Conservation (phyloP, 1,284 basidiomycete species). For the Paramarasmius palmivorus region DNA sequence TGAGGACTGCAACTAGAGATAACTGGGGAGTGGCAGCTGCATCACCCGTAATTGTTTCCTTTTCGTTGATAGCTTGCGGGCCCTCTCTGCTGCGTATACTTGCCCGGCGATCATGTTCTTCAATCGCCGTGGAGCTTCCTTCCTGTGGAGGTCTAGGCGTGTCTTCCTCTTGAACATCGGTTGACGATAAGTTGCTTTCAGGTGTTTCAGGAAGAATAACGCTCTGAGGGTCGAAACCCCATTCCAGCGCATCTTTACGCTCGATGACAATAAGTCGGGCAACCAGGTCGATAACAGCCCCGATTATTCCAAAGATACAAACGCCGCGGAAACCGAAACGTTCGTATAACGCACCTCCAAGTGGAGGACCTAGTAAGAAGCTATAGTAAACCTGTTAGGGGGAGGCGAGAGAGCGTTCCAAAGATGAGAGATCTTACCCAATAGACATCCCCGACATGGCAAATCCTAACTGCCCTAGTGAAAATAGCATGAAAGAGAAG, state of each 20-base stretch:
- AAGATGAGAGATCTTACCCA: too few relatives aligned
- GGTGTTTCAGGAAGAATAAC: conserved; percentile 3
- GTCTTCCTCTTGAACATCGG: neutral
- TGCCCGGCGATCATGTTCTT: neutral
- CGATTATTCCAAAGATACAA: conserved; percentile 68
- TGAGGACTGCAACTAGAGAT: conserved; percentile 42
- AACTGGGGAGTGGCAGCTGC: conserved; percentile 18
- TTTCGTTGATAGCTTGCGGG: neutral
- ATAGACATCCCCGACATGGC: conserved; percentile 71
- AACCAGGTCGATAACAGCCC: conserved; percentile 62
- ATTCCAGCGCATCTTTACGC: conserved; percentile 53
- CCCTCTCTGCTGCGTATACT: too few relatives aligned
- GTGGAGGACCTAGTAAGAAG: conserved; percentile 63
- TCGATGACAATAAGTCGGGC: conserved; percentile 66
- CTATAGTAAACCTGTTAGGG: too few relatives aligned
- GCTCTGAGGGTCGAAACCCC: conserved; percentile 49
- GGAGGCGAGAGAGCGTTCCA: too few relatives aligned
- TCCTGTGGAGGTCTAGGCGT: neutral
- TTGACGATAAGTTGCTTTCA: conserved; percentile 11
- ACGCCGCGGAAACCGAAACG: conserved; percentile 74
- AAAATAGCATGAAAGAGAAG: neutral
- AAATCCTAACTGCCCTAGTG: conserved; percentile 73
- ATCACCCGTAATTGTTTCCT: neutral
- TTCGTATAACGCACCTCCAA: conserved; percentile 67
- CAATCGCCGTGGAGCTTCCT: neutral